Conservation (phyloP, 176 grass and related monocot species). For the Microstegium vimineum region DNA sequence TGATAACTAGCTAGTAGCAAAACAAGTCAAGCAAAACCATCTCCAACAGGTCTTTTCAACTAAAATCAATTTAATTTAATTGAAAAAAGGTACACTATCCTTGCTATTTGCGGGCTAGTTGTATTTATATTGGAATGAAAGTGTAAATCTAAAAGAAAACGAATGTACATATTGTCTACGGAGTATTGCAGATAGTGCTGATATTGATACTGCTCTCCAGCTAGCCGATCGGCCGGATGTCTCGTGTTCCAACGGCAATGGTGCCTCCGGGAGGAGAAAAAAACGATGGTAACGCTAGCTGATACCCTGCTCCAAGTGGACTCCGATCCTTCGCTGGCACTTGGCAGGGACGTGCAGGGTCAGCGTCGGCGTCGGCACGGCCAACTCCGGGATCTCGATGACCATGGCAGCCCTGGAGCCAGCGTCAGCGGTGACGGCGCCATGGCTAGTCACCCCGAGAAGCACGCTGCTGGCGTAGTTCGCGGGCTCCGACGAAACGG, state of each 20-base stretch:
- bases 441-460: background rate
- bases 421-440: background rate
- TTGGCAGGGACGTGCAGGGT: constrained; percentile 2
- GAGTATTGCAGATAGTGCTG: background rate
- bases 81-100: background rate
- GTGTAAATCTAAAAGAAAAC: background rate
- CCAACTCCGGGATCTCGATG: constrained; percentile 61
- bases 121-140: background rate
- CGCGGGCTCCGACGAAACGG: constrained; percentile 42
- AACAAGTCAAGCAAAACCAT: no score
- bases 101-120: background rate
- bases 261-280: no score
- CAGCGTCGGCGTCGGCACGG: background rate
- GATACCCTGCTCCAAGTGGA: background rate
- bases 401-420: constrained; percentile 31
- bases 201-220: background rate
- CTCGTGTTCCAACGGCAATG: no score
- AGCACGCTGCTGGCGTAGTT: constrained; percentile 35
- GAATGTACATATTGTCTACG: background rate
- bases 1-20: no score
- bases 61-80: background rate
- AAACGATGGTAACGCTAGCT: background rate
- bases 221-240: no score
- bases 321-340: background rate
- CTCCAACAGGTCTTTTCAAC: background rate